A percentile compares a stretch with the other conserved stretches of the same genome.
phyloP scores from a whole-genome alignment of 495 filamentous ascomycete genomes.

The Opeltia flavorubescens region DNA sequence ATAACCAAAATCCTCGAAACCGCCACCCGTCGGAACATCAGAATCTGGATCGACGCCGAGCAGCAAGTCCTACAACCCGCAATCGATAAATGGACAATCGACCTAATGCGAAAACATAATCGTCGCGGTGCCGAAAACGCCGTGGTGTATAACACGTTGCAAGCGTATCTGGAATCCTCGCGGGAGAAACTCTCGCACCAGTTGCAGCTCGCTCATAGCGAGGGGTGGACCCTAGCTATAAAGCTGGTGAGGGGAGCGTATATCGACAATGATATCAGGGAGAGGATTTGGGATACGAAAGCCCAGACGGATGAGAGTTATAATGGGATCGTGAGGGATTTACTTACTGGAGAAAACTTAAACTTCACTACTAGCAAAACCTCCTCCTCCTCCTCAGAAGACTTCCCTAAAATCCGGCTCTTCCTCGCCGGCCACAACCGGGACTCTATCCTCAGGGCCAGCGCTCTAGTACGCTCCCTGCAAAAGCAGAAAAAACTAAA shows the following conservation, averaged over 20 bases:
- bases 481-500: slow-evolving; percentile 19
- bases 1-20: slow-evolving; percentile 24
- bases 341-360: slow-evolving; percentile 16
- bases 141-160: slow-evolving; percentile 29
- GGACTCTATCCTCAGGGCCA: slow-evolving; percentile 21
- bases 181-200: slow-evolving; percentile 23
- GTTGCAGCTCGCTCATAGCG: slow-evolving; percentile 18
- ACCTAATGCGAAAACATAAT: slow-evolving; percentile 28
- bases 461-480: slow-evolving; percentile 22
- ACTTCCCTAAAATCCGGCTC: slow-evolving; percentile 22
- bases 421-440: slow-evolving; percentile 30
- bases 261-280: slow-evolving; percentile 24
- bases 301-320: slow-evolving; percentile 27
- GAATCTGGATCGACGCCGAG: slow-evolving; percentile 28
- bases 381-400: too few species aligned
- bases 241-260: slow-evolving; percentile 31
- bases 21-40: slow-evolving; percentile 20
- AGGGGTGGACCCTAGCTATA: slow-evolving; percentile 23
- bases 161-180: slow-evolving; percentile 26
- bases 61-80: slow-evolving; percentile 23
- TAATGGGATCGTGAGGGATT: slow-evolving; percentile 24
- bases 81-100: slow-evolving; percentile 25
- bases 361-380: slow-evolving; percentile 11
- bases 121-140: slow-evolving; percentile 11
- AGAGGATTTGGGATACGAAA: slow-evolving; percentile 30